Percentiles rank a stretch among this genome's conserved stretches.
These are phyloP conservation scores for Ganoderma meredithae DNA, from an alignment of 1,284 basidiomycete genomes.

Conservation along the genomic window DNA sequence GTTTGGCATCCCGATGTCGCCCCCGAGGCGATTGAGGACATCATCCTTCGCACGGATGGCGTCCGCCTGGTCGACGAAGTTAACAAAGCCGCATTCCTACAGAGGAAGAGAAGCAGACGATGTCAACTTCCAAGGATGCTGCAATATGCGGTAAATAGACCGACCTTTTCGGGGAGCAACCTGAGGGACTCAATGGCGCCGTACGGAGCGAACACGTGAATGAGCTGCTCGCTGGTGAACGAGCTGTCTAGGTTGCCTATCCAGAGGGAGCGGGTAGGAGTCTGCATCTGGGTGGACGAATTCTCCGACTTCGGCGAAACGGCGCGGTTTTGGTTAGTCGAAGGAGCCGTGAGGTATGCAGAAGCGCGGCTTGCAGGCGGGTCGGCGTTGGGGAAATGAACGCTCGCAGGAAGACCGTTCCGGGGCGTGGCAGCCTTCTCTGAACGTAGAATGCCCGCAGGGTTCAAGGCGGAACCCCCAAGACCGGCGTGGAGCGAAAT, in stretches of 20 bases:
- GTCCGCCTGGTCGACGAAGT: constrained; percentile 94
- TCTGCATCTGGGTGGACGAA: constrained; percentile 77
- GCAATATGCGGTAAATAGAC: constrained; percentile 29
- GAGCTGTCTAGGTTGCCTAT: constrained; percentile 96
- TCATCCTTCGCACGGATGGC: constrained; percentile 97
- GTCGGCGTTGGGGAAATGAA: constrained; percentile 75
- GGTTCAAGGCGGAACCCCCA: constrained; percentile 48
- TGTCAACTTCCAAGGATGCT: constrained; percentile 19
- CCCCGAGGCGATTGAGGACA: constrained; percentile 92
- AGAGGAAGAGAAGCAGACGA: constrained; percentile 19
- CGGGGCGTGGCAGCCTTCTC: constrained; percentile 57
- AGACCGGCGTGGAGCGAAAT: constrained; percentile 50
- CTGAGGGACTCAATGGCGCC: constrained; percentile 96
- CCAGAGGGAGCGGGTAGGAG: constrained; percentile 95
- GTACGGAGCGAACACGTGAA: constrained; percentile 94
- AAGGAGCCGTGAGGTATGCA: constrained; percentile 71
- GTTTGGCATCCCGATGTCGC: constrained; percentile 92
- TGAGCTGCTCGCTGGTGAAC: constrained; percentile 93
- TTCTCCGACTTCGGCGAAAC: constrained; percentile 81
- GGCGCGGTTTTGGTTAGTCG: constrained; percentile 66
- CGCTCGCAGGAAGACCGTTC: constrained; percentile 59
- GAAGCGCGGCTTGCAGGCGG: constrained; percentile 63
- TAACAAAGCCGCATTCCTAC: constrained; percentile 98
- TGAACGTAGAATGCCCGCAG: constrained; percentile 65
- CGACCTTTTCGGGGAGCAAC: constrained; percentile 94